phyloP scores from a whole-genome alignment of 2,329 filamentous ascomycete genomes.

The Phoma herbarum region DNA sequence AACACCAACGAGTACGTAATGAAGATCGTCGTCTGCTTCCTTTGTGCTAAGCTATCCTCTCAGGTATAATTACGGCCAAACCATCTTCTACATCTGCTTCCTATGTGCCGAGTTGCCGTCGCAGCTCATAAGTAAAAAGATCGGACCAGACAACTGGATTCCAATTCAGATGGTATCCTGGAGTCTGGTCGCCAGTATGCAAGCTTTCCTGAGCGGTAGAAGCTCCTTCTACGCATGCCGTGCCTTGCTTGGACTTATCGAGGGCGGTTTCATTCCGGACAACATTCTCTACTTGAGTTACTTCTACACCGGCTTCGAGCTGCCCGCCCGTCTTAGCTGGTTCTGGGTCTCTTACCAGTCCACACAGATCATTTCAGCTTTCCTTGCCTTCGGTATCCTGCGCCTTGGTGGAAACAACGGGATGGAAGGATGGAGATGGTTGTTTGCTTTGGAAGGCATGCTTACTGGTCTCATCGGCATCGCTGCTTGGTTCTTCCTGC shows the following conservation, averaged over 20 bases:
- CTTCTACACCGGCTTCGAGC: constrained; percentile 76
- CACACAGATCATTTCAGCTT: constrained; percentile 64
- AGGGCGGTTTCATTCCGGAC: constrained; percentile 67
- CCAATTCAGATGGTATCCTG: constrained; percentile 54
- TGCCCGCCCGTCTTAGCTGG: constrained; percentile 71
- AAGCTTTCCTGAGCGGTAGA: constrained; percentile 70
- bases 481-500: constrained; percentile 51
- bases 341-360: constrained; percentile 75
- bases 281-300: constrained; percentile 75
- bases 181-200: constrained; percentile 66
- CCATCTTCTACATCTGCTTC: constrained; percentile 82
- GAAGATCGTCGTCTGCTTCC: too few relatives aligned
- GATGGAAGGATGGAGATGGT: constrained; percentile 64
- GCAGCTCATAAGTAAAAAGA: constrained; percentile 58
- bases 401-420: constrained; percentile 60
- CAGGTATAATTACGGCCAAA: constrained; percentile 49
- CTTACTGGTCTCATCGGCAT: constrained; percentile 51
- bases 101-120: constrained; percentile 64
- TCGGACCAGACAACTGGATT: constrained; percentile 58
- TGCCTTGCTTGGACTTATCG: constrained; percentile 56
- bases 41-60: too few relatives aligned
- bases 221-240: constrained; percentile 55
- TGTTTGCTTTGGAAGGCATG: constrained; percentile 49
- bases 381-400: constrained; percentile 65
- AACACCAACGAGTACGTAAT: constrained; percentile 48